phyloP scores from a whole-genome alignment of 83 land plant species.

The Picea abies region DNA sequence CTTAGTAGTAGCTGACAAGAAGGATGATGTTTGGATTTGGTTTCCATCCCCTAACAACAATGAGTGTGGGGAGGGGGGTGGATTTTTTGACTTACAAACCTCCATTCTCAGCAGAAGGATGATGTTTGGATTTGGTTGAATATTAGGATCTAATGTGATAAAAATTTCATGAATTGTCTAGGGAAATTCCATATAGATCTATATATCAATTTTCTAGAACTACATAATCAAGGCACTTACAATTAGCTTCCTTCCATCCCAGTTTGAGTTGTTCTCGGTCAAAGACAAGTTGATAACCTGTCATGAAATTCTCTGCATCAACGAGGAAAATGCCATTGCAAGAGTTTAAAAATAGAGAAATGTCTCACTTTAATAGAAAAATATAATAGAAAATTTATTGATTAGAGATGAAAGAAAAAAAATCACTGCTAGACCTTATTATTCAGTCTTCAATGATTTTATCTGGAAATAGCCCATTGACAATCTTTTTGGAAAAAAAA shows the following conservation, averaged over 20 bases:
- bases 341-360: background rate
- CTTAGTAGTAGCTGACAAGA: too few relatives aligned
- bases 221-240: constrained; percentile 35
- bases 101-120: too few relatives aligned
- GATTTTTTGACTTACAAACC: too few relatives aligned
- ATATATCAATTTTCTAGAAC: background rate
- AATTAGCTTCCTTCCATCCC: constrained; percentile 46
- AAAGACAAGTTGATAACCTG: constrained; percentile 50
- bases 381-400: background rate
- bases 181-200: too few relatives aligned
- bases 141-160: too few relatives aligned
- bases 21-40: too few relatives aligned
- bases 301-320: constrained; percentile 58
- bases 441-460: background rate
- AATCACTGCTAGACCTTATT: background rate
- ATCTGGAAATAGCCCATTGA: background rate
- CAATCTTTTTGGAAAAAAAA: background rate
- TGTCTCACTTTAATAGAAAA: background rate
- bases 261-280: constrained; percentile 41
- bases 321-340: background rate
- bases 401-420: background rate
- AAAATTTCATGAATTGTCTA: too few relatives aligned
- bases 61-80: too few relatives aligned
- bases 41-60: too few relatives aligned
- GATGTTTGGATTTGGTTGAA: too few relatives aligned